Base-by-base conservation (phyloP, 495 filamentous ascomycete species). In the Xylaria grammica region DNA sequence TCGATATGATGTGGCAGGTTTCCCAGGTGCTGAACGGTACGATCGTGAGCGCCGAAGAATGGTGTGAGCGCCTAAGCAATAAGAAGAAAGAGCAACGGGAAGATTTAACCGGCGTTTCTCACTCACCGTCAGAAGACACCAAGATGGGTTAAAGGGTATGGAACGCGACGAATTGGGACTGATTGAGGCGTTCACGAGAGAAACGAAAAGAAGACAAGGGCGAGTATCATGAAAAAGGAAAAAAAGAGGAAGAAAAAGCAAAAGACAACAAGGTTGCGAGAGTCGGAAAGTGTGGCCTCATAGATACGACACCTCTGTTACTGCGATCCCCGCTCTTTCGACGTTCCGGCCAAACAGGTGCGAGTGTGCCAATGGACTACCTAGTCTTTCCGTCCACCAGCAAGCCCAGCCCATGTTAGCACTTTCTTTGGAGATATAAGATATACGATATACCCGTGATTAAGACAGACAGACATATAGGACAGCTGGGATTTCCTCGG, bases 1-100 rank as follows among this genome's bases (percentile, higher is more conserved):
- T 98, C 24, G 91, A 96, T 66, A 94, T 96, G 85, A 90, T 97
- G 84, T 81, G 84, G 0, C 90, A 96, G 72, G 92, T 98, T 45
- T 91, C 85, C 26, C 86, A 85, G 0, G 88, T 94, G 0, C 85
- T 97, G 26, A 89, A 92, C 68, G 86, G 89, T n/a, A 96, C 94
- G 4, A 86, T 97, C 30, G 82, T 87, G 38, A 91, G 88, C 70
- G 94, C 94, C 4, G 93, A 97, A 74, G 85, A 87, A 70, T 97
- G 94, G 94, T 90, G 91, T 65, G 87, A 90, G 42, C 81, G 87
- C 19, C 77, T 96, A 34, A 90, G 91, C 19, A 84, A 82, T 67
- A 83, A 85, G 72, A 82, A 74, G 65, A 63, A 70, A 19, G 71
- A 74, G 32, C 70, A 73, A 32, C 59, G 61, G 34, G 71, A 77